Evolutionary conservation across 495 filamentous ascomycete species (phyloP).

Genomic region (Xylaria curta): DNA sequence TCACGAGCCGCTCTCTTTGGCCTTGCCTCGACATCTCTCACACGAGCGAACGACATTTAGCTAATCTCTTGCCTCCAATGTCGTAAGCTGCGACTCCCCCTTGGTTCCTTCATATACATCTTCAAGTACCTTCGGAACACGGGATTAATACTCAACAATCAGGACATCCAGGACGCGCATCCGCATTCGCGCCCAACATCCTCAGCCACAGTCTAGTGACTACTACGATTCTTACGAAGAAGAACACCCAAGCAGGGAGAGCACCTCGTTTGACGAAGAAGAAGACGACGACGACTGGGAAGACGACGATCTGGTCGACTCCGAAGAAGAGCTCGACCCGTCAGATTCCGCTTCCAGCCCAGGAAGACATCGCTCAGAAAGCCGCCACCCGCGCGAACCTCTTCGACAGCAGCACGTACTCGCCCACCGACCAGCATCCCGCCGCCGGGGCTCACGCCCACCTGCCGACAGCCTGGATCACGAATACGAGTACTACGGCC

Average conservation of each 20-base stretch:
- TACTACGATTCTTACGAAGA: constrained; percentile 37
- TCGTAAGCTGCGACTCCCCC: constrained; percentile 48
- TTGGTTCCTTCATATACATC: constrained; percentile 5
- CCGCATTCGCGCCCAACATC: constrained; percentile 25
- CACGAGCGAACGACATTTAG: constrained; percentile 48
- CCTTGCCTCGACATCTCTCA: constrained; percentile 46
- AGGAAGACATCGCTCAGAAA: constrained; percentile 46
- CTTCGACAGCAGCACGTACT: constrained; percentile 50
- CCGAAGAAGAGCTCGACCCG: constrained; percentile 72
- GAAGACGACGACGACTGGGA: constrained; percentile 59
- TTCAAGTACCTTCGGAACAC: constrained; percentile 17
- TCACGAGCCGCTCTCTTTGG: not conserved
- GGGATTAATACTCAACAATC: constrained; percentile 25
- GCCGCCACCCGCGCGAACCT: constrained; percentile 40
- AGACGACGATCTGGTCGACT: constrained; percentile 50
- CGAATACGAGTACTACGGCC: constrained; percentile 47
- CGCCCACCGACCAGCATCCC: constrained; percentile 45
- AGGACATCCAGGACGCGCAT: constrained; percentile 29
- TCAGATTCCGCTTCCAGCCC: constrained; percentile 80
- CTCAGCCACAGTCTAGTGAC: constrained; percentile 23
- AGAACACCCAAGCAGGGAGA: constrained; percentile 26
- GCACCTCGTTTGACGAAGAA: constrained; percentile 36
- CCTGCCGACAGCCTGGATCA: constrained; percentile 57
- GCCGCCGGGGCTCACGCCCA: constrained; percentile 44
- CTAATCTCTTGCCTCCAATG: constrained; percentile 51